These are phyloP conservation scores for Phytophthora kernoviae DNA, from an alignment of 352 stramenopile species.

Conservation along the genomic window DNA sequence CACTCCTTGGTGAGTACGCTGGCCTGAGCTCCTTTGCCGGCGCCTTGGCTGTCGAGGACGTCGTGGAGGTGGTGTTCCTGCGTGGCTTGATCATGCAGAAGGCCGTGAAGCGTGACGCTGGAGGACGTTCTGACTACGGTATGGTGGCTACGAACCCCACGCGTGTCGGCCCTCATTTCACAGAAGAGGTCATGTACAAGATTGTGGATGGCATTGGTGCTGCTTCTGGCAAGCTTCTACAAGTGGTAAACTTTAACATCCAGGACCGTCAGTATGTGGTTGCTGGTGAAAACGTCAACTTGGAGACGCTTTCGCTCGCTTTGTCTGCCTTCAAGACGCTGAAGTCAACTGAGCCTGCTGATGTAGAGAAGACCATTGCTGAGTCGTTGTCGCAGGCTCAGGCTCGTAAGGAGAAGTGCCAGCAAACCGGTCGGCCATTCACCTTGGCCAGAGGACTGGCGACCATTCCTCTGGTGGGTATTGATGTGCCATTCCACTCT, in stretches of 20 bases:
- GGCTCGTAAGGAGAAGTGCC: slow-evolving; percentile 63
- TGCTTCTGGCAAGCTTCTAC: slow-evolving; percentile 71
- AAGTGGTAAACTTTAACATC: slow-evolving; percentile 92
- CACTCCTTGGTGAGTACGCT: slow-evolving; percentile 91
- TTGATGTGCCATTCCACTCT: slow-evolving; percentile 92
- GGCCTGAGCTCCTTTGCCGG: slow-evolving; percentile 80
- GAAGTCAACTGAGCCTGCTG: slow-evolving; percentile 49
- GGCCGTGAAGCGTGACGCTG: slow-evolving; percentile 57
- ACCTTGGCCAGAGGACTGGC: slow-evolving; percentile 63
- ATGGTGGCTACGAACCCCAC: slow-evolving; percentile 89
- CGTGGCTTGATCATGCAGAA: slow-evolving; percentile 74
- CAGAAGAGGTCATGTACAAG: slow-evolving; percentile 67
- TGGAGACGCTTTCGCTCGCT: slow-evolving; percentile 76
- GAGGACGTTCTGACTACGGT: slow-evolving; percentile 81
- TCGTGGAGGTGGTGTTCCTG: slow-evolving; percentile 86
- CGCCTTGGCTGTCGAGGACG: slow-evolving; percentile 68
- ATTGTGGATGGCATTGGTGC: slow-evolving; percentile 70
- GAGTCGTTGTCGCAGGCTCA: slow-evolving; percentile 63
- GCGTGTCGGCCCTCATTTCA: slow-evolving; percentile 74
- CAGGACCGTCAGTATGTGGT: slow-evolving; percentile 86
- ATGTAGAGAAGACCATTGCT: slow-evolving; percentile 55
- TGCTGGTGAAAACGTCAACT: slow-evolving; percentile 79
- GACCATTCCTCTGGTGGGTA: slow-evolving; percentile 88
- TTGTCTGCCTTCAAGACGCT: slow-evolving; percentile 56
- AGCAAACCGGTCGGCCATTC: slow-evolving; percentile 61